Evolutionary conservation across 371 early-diverging fungal species (phyloP), one percentile per base, ranked within the genome.

Genomic region (Choanephora cucurbitarum): DNA sequence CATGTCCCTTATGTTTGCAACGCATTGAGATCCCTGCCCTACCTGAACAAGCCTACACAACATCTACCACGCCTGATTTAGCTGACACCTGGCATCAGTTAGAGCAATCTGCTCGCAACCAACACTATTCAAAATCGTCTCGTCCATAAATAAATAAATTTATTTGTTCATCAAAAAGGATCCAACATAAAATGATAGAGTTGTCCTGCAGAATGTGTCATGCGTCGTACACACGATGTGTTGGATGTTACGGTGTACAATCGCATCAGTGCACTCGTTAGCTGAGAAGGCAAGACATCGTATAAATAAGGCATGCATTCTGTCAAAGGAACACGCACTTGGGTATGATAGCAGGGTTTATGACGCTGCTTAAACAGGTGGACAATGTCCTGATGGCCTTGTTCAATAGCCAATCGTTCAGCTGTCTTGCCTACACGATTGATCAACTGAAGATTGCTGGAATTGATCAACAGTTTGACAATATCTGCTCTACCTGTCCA

Each of bases 401-500:
- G 69, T 28, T 75, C 75, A 5, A 65, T 46, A 4, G 75, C 75
- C 51, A 75, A 62, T 43, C 57, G 52, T 37, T 71, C 67, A 0
- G 75, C 72, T 1, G 72, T 75, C 56, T 75, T 75, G 21, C 72
- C 72, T n/a, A 61, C 64, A 7, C 58, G 58, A 19, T 69, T 75
- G 17, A 65, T 44, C 7, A 67, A 50, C 7, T 49, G 45, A 17
- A 62, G 17, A 52, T 69, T 62, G 9, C 58, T 66, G 9, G 45
- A 46, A 22, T 52, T 50, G 18, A 81, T 54, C 24, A 81, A 60
- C 10, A 64, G 44, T 33, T 66, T 61, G 2, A 79, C 82, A 57
- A 79, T 74, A 0, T 72, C 66, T 45, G 55, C 56, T 52, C 70
- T 70, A 61, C 82, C 82, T 57, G 78, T 69, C 82, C 82, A 82